Evolutionary conservation across 352 stramenopile species (phyloP), one percentile per base, ranked within the genome.

Genomic region (Phytophthora quininea): DNA sequence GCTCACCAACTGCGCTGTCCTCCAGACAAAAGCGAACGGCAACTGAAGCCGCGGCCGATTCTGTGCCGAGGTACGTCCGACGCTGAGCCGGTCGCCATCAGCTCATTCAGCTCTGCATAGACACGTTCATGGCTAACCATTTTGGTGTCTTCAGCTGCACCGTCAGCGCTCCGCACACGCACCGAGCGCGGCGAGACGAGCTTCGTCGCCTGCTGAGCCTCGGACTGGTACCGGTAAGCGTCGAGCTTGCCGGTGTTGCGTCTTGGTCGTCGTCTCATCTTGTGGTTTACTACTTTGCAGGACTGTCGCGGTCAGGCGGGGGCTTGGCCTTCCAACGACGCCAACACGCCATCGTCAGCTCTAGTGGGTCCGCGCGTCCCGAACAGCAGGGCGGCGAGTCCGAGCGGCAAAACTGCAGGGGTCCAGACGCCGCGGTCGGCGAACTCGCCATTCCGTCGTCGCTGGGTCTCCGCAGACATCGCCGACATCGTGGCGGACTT

Each of bases 181-280:
- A 84, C 50, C 73, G 71, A 45, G 58, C 54, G 31, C 76, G 73
- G 4, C 73, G 76, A 14, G 71, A 84, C 33, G 60, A 76, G 35
- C 55, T 84, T 48, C 74, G 76, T 45, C 65, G 52, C 24, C 33
- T 68, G 47, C 42, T 75, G 42, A 49, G 12, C 10, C 58, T 65
- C 40, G 52, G 31, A 49, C 19, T 46, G 43, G 58, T 59, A 65
- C 54, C 15, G 12, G 47, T 35, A 15, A n/a, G n/a, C n/a, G n/a
- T n/a, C n/a, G n/a, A n/a, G n/a, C n/a, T 47, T 69, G 57, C 31
- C 55, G 35, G 9, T 53, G 35, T 57, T 49, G n/a, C 56, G 67
- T 54, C 47, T 45, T 15, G 42, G 14, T 40, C 35, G 19, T 46
- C 38, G 19, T 15, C 8, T 12, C 38, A 46, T 14, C n/a, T n/a